These are phyloP conservation scores for Venturia nashicola DNA, from an alignment of 2,329 filamentous ascomycete species.

Conservation along the genomic window DNA sequence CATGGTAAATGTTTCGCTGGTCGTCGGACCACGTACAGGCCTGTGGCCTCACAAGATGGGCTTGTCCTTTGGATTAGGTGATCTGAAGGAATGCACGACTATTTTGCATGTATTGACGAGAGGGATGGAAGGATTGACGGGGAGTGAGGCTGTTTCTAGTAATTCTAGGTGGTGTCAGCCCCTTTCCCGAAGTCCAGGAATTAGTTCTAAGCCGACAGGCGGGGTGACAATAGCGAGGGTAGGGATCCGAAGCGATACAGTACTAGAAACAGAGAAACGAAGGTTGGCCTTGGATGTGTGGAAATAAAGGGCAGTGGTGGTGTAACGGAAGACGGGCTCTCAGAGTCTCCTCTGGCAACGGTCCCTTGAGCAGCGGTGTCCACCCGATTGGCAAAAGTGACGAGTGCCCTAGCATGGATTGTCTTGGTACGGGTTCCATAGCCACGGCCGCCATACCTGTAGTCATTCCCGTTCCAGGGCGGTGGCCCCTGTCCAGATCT, in stretches of 20 bases:
- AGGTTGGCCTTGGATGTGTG: not conserved
- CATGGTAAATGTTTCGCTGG: constrained; percentile 32
- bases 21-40: constrained; percentile 17
- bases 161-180: not conserved
- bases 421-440: not conserved
- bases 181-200: not conserved
- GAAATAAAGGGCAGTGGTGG: too few relatives aligned
- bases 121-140: not conserved
- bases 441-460: too few relatives aligned
- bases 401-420: too few relatives aligned
- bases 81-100: not conserved
- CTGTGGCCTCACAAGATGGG: constrained; percentile 16
- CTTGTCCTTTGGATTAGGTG: not conserved
- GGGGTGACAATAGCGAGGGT: not conserved
- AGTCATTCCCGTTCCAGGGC: too few relatives aligned
- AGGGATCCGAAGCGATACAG: too few relatives aligned
- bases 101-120: not conserved
- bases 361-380: not conserved
- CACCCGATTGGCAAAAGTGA: not conserved
- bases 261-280: not conserved
- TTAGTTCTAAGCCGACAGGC: not conserved
- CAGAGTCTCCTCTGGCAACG: not conserved
- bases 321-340: too few relatives aligned
- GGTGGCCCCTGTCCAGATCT: not conserved
- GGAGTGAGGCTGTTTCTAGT: not conserved